Conservation (phyloP, 345 rosid genomes). For the Eucalyptus virginea region DNA sequence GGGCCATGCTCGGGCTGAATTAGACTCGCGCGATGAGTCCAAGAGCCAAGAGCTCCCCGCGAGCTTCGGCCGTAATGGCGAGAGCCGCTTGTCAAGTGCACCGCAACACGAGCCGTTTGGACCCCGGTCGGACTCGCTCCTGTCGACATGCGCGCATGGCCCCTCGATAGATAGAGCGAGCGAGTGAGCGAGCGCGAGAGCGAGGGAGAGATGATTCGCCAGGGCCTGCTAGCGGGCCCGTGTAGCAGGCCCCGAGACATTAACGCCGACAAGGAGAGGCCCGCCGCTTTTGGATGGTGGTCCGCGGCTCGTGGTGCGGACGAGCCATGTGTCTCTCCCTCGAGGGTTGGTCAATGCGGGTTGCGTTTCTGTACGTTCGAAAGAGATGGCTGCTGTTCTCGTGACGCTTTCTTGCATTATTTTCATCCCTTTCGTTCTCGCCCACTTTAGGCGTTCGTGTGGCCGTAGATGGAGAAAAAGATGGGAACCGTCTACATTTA, state of each 20-base stretch:
- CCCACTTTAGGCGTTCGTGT: neutral
- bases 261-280: neutral
- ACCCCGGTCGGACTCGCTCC: neutral
- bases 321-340: neutral
- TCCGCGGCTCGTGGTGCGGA: neutral
- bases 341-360: neutral
- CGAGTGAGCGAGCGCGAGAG: neutral
- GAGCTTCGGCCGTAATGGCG: neutral
- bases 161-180: neutral
- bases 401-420: neutral
- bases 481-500: neutral
- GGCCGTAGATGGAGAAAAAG: neutral
- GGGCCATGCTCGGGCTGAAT: neutral
- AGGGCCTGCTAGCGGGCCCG: neutral
- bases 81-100: neutral
- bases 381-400: neutral
- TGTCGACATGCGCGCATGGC: fast-evolving
- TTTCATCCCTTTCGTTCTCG: neutral
- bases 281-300: neutral
- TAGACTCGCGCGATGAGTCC: neutral
- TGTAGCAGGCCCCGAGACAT: neutral
- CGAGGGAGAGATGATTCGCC: neutral
- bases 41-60: neutral
- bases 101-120: neutral
- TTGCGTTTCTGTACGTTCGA: neutral